phyloP scores from a whole-genome alignment of 2,329 filamentous ascomycete species.

The Aspergillus niger region DNA sequence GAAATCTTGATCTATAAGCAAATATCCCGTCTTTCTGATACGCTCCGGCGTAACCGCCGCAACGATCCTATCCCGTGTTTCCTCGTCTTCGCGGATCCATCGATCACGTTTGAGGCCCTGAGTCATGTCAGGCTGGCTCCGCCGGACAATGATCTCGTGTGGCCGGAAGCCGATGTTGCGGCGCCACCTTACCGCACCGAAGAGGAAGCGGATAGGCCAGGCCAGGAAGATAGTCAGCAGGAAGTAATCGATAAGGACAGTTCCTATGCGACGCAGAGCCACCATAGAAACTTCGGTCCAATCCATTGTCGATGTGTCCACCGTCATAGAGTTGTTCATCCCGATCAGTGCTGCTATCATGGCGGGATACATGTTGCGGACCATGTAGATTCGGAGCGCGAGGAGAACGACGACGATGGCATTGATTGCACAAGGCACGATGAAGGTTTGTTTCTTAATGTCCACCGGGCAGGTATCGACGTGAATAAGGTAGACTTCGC shows the following conservation, averaged over 20 bases:
- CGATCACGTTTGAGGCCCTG: slow-evolving; percentile 54
- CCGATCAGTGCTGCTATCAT: slow-evolving; percentile 67
- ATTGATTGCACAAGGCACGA: slow-evolving; percentile 78
- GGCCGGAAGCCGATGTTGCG: slow-evolving; percentile 73
- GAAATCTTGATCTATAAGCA: slow-evolving; percentile 83
- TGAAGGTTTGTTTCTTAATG: slow-evolving; percentile 81
- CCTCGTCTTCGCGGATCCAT: slow-evolving; percentile 54
- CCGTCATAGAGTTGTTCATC: slow-evolving; percentile 65
- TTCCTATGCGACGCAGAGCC: slow-evolving; percentile 61
- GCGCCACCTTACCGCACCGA: slow-evolving; percentile 71
- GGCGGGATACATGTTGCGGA: slow-evolving; percentile 71
- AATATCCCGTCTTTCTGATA: slow-evolving; percentile 80
- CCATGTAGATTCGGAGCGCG: slow-evolving; percentile 66
- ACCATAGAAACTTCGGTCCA: slow-evolving; percentile 61
- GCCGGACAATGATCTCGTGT: slow-evolving; percentile 77
- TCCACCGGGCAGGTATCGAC: slow-evolving; percentile 69
- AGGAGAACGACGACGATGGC: slow-evolving; percentile 65
- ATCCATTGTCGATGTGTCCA: slow-evolving; percentile 60
- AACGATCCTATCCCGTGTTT: slow-evolving; percentile 59
- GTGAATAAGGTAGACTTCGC: slow-evolving; percentile 81
- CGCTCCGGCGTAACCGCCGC: slow-evolving; percentile 69
- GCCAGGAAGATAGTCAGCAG: slow-evolving; percentile 69
- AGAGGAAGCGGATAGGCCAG: slow-evolving; percentile 73
- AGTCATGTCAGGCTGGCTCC: slow-evolving; percentile 71
- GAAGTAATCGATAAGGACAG: slow-evolving; percentile 73